Evolutionary conservation across 352 stramenopile genomes (phyloP), one percentile per base, ranked within the genome.

Genomic region (Globisporangium nodosum): DNA sequence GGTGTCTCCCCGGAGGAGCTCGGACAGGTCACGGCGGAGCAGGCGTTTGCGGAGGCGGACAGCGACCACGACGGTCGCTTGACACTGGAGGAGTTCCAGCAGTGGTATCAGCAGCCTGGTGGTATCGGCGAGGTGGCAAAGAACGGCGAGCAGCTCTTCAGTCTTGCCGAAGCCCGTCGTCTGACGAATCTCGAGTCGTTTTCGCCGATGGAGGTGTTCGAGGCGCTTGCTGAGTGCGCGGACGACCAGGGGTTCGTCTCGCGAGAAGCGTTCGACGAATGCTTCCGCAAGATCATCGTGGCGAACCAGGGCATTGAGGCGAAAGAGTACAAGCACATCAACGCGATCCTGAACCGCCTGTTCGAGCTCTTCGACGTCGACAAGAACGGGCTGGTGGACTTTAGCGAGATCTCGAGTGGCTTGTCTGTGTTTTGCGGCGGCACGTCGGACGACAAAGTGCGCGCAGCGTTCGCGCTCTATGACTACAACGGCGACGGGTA

Each of bases 351-450:
- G 27, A 81, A 92, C 37, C 76, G 81, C 24, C 65, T 95, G 13
- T 94, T 95, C 59, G 71, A 81, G 18, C 60, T 94, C 8, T 94
- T 96, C 58, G 87, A 96, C 40, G 69, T 85, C 1, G 82, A 97
- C 57, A 87, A 90, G 56, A 92, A 94, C 53, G 88, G 83, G 0
- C 63, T 85, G 24, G 78, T 97, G 24, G 86, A 96, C 66, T 88
- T 87, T 48, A 90, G 81, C 46, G 88, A 97, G 65, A 90, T 96
- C 15, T 90, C 81, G 6, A 87, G 81, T 30, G 87, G 88, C 0
- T 55, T 97, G 18, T 93, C 82, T 9, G 76, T 97, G 8, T 85
- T 96, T 21, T 96, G 83, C 60, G 85, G 87, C 18, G 85, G 85
- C 20, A 78, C 71, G n/a, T 88, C 76, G 0, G 76, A 92, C 40